phyloP scores from a whole-genome alignment of 768 basidiomycete species.

The Leccinum obscurum region DNA sequence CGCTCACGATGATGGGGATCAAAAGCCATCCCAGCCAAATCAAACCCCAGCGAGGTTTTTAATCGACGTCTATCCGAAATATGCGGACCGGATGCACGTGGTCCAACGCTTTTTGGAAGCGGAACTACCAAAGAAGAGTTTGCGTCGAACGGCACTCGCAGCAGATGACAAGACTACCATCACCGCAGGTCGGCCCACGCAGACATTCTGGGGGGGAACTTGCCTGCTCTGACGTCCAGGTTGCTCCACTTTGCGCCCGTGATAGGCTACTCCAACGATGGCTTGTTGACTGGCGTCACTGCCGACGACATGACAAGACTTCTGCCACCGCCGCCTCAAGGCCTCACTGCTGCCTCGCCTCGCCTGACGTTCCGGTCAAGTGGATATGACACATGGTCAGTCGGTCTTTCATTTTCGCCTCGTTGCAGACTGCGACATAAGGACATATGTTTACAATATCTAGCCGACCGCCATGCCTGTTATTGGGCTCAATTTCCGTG shows the following conservation, averaged over 20 bases:
- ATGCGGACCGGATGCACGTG: neutral
- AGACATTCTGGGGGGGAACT: neutral
- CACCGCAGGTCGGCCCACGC: neutral
- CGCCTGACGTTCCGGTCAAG: neutral
- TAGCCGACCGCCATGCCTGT: neutral
- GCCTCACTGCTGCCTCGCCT: neutral
- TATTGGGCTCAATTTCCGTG: neutral
- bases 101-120: no score
- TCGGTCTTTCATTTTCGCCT: neutral
- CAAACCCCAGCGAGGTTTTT: no score
- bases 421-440: neutral
- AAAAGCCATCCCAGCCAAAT: no score
- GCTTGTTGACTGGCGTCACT: neutral
- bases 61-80: neutral
- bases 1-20: no score
- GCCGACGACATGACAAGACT: neutral
- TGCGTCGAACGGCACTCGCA: neutral
- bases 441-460: neutral
- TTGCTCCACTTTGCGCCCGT: neutral
- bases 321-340: neutral
- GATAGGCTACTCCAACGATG: neutral
- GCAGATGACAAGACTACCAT: neutral
- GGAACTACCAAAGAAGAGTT: no score
- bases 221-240: neutral
- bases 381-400: neutral